Base-by-base conservation (phyloP, 2,329 filamentous ascomycete genomes). In the Fusarium buxicola region DNA sequence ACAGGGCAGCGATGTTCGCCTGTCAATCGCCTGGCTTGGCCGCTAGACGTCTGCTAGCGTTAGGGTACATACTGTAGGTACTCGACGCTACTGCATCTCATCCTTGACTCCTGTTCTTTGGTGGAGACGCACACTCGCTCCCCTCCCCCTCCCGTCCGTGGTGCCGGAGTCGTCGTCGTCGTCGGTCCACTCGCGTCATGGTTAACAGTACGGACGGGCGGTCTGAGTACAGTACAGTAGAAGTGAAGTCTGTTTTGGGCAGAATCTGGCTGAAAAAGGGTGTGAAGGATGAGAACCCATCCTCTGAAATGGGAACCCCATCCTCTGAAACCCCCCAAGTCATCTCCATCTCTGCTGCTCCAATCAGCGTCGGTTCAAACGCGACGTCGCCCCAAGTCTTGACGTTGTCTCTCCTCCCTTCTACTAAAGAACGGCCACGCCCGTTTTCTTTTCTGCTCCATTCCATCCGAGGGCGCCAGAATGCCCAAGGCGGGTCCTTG, bases 41-140 rank as follows among this genome's bases (percentile, higher is more conserved):
- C 49, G 12, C 49, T 36, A 35, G 39, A 16, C 38, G 21, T 28
- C 25, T 28, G 12, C 30, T 24, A 18, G 49, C 21, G 4, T 6
- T 4, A 21, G 4, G 21, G 4, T 21, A 21, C 21, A n/a, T n/a
- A n/a, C n/a, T n/a, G n/a, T n/a, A n/a, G n/a, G n/a, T 36, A 11
- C n/a, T 25, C 32, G 40, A 35, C 58, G 35, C 63, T 64, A 64
- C 63, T 64, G 63, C 60, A 65, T n/a, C 60, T 66, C 60, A 65
- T 65, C 62, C 60, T 41, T 57, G 51, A 46, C 57, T 62, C 54
- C 54, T 62, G 43, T 59, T 62, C 44, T 36, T 36, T 21, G 43
- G 63, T 56, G 58, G 58, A n/a, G n/a, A n/a, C n/a, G n/a, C n/a
- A n/a, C n/a, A n/a, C n/a, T n/a, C n/a, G n/a, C n/a, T n/a, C n/a